Percentiles rank a stretch among this genome's conserved stretches.
Evolutionary conservation across 225 moss, liverwort and hornwort species (phyloP).

Genomic region (Takakia lepidozioides): DNA sequence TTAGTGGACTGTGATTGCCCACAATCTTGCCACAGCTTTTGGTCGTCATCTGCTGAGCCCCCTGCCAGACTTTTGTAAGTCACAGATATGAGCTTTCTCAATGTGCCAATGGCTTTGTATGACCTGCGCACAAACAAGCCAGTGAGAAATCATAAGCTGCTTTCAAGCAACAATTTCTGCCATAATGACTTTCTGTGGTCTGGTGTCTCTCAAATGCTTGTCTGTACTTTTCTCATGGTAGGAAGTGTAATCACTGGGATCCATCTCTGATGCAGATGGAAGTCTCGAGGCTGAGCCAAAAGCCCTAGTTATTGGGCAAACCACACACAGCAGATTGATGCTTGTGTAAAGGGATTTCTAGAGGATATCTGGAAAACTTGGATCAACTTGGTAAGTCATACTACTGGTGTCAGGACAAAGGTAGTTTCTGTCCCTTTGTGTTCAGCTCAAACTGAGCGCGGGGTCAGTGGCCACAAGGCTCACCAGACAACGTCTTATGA

Average conservation of each 20-base stretch:
- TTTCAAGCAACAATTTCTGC: background rate
- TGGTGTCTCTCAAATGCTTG: too few relatives aligned
- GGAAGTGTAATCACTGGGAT: too few relatives aligned
- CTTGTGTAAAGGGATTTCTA: too few relatives aligned
- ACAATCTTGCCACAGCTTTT: conserved; percentile 2
- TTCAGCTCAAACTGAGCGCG: too few relatives aligned
- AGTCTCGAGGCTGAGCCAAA: too few relatives aligned
- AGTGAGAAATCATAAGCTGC: background rate
- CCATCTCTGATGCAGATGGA: background rate
- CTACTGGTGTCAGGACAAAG: too few relatives aligned
- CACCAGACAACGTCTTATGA: background rate
- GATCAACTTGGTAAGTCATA: background rate
- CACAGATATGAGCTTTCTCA: conserved; percentile 10
- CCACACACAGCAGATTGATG: too few relatives aligned
- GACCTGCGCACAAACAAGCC: background rate
- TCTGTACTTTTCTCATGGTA: too few relatives aligned
- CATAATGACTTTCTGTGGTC: too few relatives aligned
- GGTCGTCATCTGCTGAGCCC: conserved; percentile 6
- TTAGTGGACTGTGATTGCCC: background rate
- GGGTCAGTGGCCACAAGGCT: background rate
- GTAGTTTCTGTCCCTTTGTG: too few relatives aligned
- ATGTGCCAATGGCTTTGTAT: conserved; percentile 6
- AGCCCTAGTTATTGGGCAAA: too few relatives aligned
- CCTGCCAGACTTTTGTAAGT: conserved; percentile 3
- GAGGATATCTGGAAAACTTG: too few relatives aligned